phyloP scores from a whole-genome alignment of 129 eudicot genomes.

The Lactuca sativa region DNA sequence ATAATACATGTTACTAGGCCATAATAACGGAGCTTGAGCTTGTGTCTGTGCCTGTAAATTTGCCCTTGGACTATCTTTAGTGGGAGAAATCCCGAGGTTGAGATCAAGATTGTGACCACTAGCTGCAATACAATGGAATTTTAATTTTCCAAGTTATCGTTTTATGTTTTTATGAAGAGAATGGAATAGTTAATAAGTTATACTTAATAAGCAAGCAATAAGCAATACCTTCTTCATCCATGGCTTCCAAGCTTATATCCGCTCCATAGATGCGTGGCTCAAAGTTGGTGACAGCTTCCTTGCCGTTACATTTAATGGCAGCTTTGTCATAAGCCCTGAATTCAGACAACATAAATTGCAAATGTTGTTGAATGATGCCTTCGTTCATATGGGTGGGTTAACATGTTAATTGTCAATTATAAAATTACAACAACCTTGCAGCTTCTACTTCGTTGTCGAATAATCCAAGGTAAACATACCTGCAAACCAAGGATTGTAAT shows the following conservation, averaged over 20 bases:
- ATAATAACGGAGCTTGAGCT: conserved; percentile 36
- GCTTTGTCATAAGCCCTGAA: conserved; percentile 87
- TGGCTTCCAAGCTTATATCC: conserved; percentile 37
- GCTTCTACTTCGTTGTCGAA: conserved; percentile 87
- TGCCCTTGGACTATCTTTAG: conserved; percentile 43
- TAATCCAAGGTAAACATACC: conserved; percentile 92
- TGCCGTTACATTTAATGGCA: conserved; percentile 62
- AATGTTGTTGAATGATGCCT: conserved; percentile 33
- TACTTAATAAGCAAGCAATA: background rate
- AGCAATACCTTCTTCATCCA: conserved; percentile 56
- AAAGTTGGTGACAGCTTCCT: conserved; percentile 76
- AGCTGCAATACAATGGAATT: conserved; percentile 39
- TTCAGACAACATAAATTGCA: conserved; percentile 32
- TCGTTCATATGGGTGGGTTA: background rate
- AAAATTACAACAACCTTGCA: conserved; percentile 70
- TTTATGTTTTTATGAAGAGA: background rate
- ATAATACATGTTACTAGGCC: conserved; percentile 44
- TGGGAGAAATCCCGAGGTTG: conserved; percentile 67
- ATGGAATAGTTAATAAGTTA: background rate
- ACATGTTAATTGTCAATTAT: conserved; percentile 33
- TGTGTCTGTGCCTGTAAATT: conserved; percentile 44
- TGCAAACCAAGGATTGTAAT: conserved; percentile 69
- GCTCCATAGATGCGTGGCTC: conserved; percentile 54
- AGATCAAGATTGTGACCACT: conserved; percentile 69
- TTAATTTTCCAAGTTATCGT: background rate